Conservation (phyloP, 345 rosid species). For the Toxicodendron radicans region DNA sequence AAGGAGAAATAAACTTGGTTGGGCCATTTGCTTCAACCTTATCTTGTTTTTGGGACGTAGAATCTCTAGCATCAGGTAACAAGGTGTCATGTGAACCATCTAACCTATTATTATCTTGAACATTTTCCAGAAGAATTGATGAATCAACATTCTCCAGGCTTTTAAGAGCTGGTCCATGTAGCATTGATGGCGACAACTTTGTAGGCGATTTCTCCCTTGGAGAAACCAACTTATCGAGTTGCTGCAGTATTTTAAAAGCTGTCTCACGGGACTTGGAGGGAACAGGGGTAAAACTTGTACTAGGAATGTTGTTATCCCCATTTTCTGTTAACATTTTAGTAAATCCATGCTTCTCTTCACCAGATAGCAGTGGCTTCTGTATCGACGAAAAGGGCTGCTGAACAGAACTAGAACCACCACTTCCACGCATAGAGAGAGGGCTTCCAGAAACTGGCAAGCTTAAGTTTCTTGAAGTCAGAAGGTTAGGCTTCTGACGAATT, state of each 20-base stretch:
- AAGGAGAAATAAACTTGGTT: constrained; percentile 24
- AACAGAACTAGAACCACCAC: constrained; percentile 32
- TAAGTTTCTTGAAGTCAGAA: constrained; percentile 45
- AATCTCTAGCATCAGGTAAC: constrained; percentile 31
- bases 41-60: constrained; percentile 37
- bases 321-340: constrained; percentile 37
- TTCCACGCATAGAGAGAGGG: constrained; percentile 25
- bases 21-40: constrained; percentile 41
- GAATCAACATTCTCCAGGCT: constrained; percentile 70
- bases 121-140: constrained; percentile 45
- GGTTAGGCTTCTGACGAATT: constrained; percentile 81
- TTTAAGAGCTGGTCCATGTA: constrained; percentile 73
- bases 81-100: constrained; percentile 22
- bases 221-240: constrained; percentile 62
- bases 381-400: constrained; percentile 31
- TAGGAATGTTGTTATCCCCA: constrained; percentile 36
- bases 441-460: constrained; percentile 42
- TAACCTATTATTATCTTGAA: constrained; percentile 36
- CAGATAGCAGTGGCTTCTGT: constrained; percentile 27
- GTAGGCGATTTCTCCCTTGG: constrained; percentile 70
- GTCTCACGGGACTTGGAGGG: constrained; percentile 76
- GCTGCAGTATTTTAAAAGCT: constrained; percentile 82
- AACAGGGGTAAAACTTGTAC: constrained; percentile 46
- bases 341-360: constrained; percentile 31
- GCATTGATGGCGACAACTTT: constrained; percentile 73